These are phyloP conservation scores for Candida xyloterini DNA, from an alignment of 805 yeast genomes.

Conservation along the genomic window DNA sequence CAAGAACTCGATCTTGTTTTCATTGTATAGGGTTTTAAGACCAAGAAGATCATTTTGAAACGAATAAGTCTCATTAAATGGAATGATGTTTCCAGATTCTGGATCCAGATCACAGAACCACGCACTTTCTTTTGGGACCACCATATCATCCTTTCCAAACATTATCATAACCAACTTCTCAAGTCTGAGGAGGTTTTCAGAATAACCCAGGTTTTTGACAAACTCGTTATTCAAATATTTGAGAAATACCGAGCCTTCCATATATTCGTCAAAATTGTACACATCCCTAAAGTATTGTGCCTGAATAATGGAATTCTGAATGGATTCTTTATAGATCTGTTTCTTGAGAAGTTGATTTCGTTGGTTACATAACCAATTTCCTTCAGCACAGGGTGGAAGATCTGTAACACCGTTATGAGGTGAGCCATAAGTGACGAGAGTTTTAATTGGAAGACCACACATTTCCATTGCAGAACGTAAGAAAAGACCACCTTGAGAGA, in stretches of 20 bases:
- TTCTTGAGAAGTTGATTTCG: constrained; percentile 52
- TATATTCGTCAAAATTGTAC: constrained; percentile 48
- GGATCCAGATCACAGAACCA: constrained; percentile 58
- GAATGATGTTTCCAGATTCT: constrained; percentile 39
- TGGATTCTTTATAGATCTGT: constrained; percentile 56
- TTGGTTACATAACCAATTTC: constrained; percentile 58
- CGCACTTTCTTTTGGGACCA: constrained; percentile 71
- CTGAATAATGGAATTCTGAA: constrained; percentile 59
- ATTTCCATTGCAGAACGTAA: constrained; percentile 63
- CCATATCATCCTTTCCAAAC: constrained; percentile 61
- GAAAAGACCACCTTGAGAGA: constrained; percentile 83
- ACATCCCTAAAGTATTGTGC: constrained; percentile 75
- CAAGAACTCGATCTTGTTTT: constrained; percentile 45
- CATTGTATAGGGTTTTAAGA: constrained; percentile 42
- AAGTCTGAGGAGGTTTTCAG: constrained; percentile 40
- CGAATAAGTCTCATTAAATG: constrained; percentile 47
- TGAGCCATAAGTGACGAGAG: constrained; percentile 70
- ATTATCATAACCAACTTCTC: constrained; percentile 55
- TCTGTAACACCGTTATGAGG: constrained; percentile 79
- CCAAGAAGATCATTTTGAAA: constrained; percentile 62
- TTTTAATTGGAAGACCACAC: constrained; percentile 49
- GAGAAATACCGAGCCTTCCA: constrained; percentile 54
- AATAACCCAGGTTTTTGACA: constrained; percentile 35
- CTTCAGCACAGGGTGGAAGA: constrained; percentile 53
- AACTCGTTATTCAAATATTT: constrained; percentile 68